These are phyloP conservation scores for Casuarina glauca DNA, from an alignment of 306 rosid genomes.

Conservation along the genomic window DNA sequence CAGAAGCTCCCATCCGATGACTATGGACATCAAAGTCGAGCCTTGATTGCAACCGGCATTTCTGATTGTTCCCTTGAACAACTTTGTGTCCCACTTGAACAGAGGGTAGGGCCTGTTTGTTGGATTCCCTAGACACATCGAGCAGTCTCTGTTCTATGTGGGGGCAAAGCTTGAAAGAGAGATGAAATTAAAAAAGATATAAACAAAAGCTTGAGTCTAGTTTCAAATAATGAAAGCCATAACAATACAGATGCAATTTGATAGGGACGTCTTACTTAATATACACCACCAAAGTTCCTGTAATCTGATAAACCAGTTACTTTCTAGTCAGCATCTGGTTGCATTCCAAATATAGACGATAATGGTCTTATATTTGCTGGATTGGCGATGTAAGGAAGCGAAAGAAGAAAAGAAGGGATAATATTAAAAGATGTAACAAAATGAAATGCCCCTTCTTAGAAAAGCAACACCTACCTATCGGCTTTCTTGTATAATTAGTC, in stretches of 20 bases:
- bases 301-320: not conserved
- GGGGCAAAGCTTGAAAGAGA: not conserved
- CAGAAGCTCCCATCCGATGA: slow-evolving; percentile 1
- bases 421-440: too few species aligned
- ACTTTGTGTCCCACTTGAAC: not conserved
- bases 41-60: not conserved
- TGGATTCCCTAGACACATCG: not conserved
- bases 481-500: not conserved
- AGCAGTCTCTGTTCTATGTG: slow-evolving; percentile 1
- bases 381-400: too few species aligned
- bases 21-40: slow-evolving; percentile 6
- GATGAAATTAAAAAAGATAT: not conserved
- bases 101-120: slow-evolving; percentile 16
- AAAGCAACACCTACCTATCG: not conserved
- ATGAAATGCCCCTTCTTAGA: not conserved
- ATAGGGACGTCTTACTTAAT: not conserved
- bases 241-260: not conserved
- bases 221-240: not conserved
- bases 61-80: slow-evolving; percentile 29
- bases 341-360: not conserved
- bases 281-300: not conserved
- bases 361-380: not conserved
- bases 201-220: not conserved
- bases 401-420: too few species aligned
- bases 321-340: not conserved